Percentiles rank a stretch among this genome's conserved stretches.
phyloP scores from a whole-genome alignment of 352 stramenopile species.

The Globisporangium heterothallicum region DNA sequence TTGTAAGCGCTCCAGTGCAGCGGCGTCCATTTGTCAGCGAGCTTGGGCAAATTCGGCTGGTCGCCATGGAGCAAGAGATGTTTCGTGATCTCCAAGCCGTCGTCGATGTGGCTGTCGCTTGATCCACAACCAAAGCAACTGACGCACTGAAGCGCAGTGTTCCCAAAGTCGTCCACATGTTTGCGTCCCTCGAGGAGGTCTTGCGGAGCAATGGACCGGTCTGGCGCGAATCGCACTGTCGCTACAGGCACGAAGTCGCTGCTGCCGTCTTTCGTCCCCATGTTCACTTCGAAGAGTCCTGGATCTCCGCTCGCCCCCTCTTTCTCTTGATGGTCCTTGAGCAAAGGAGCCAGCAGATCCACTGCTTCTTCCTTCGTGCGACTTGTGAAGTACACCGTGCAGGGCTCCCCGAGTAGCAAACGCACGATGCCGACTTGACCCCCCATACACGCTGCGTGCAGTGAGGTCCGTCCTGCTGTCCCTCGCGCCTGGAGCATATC shows the following conservation, averaged over 20 bases:
- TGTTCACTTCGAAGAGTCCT: constrained; percentile 34
- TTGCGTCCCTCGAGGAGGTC: constrained; percentile 42
- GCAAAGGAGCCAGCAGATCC: constrained; percentile 37
- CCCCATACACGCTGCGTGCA: constrained; percentile 63
- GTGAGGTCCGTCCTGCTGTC: constrained; percentile 49
- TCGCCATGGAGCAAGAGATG: constrained; percentile 56
- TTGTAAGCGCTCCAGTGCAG: constrained; percentile 76
- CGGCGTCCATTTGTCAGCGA: constrained; percentile 63
- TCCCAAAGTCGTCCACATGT: constrained; percentile 74
- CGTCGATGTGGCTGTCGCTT: constrained; percentile 48
- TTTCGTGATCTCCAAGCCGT: constrained; percentile 57
- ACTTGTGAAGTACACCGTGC: constrained; percentile 62
- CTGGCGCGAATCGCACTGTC: constrained; percentile 35
- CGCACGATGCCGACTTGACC: constrained; percentile 58
- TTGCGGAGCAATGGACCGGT: constrained; percentile 27
- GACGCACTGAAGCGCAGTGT: constrained; percentile 70
- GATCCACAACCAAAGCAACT: constrained; percentile 76
- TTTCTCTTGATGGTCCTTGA: constrained; percentile 11
- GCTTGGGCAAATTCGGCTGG: constrained; percentile 66
- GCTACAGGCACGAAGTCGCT: constrained; percentile 38
- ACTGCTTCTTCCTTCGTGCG: constrained; percentile 33
- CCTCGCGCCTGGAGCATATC: constrained; percentile 31
- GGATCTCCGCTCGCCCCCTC: neutral
- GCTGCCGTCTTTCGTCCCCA: constrained; percentile 37
- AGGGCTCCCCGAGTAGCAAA: constrained; percentile 57